A percentile compares a stretch with the other conserved stretches of the same genome.
These are phyloP conservation scores for Paramecium octaurelia DNA, from an alignment of 73 alveolate species.

Conservation along the genomic window DNA sequence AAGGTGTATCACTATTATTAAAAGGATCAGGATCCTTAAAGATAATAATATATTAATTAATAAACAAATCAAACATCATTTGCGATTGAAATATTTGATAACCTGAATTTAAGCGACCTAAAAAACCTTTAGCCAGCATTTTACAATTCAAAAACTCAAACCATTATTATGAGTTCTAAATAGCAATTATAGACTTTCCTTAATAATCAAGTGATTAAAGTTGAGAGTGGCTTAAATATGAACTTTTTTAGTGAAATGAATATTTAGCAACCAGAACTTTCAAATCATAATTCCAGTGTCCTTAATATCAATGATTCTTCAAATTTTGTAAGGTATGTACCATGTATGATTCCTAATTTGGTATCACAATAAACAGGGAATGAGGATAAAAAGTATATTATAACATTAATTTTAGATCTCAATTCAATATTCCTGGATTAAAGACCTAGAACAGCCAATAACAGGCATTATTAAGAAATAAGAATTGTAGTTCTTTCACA, in stretches of 20 bases:
- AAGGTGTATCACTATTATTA: background rate
- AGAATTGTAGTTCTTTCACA: background rate
- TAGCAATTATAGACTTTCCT: background rate
- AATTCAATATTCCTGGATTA: background rate
- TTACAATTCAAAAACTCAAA: background rate
- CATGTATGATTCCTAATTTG: background rate
- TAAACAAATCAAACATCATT: background rate
- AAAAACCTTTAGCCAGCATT: background rate
- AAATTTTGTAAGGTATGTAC: constrained; percentile 20
- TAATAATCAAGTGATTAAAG: background rate
- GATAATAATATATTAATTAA: background rate
- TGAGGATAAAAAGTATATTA: background rate
- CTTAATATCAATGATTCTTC: background rate
- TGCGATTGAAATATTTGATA: background rate
- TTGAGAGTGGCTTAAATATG: background rate
- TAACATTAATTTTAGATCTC: background rate
- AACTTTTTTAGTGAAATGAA: background rate
- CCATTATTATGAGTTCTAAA: background rate
- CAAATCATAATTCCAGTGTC: background rate
- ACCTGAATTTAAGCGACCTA: background rate
- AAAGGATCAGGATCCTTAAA: background rate
- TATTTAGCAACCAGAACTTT: background rate
- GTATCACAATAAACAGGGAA: background rate
- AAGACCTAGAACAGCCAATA: background rate
- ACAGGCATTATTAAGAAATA: background rate